Conservation (phyloP, 2,329 filamentous ascomycete genomes). For the Fusarium pseudoanthophilum region DNA sequence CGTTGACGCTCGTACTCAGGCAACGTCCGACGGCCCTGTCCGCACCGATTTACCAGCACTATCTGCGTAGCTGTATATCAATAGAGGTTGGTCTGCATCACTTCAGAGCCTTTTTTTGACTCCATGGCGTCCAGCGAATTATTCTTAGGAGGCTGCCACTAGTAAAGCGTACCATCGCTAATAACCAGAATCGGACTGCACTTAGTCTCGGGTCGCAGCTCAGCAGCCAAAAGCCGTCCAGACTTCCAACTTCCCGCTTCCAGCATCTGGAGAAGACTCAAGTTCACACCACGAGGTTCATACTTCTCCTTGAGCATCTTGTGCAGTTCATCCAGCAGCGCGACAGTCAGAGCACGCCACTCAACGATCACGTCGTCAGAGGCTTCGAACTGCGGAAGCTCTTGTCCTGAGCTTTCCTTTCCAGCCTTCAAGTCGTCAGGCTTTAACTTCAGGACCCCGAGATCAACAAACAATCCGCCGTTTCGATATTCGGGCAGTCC, state of each 20-base stretch:
- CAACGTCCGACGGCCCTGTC: too few species aligned
- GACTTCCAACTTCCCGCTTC: slow-evolving; percentile 70
- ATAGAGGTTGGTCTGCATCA: too few species aligned
- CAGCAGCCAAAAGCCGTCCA: slow-evolving; percentile 82
- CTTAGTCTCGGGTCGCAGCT: slow-evolving; percentile 81
- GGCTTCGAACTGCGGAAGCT: slow-evolving; percentile 62
- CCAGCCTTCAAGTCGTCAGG: slow-evolving; percentile 54
- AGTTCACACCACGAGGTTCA: slow-evolving; percentile 38
- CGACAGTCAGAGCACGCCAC: slow-evolving; percentile 69
- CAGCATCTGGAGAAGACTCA: slow-evolving; percentile 62
- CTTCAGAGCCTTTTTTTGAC: rapidly evolving
- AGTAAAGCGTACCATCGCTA: slow-evolving; percentile 30
- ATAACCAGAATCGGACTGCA: slow-evolving; percentile 77
- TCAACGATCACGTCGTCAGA: slow-evolving; percentile 69
- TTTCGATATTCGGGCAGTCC: slow-evolving; percentile 79
- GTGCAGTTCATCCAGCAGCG: slow-evolving; percentile 63
- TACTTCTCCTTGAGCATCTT: slow-evolving; percentile 43
- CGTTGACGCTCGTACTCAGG: too few species aligned
- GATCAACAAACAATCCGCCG: slow-evolving; percentile 73
- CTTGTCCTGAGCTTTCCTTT: slow-evolving; percentile 53
- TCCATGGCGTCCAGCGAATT: not conserved
- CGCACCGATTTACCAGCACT: too few species aligned
- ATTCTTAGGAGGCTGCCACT: not conserved
- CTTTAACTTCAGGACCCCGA: slow-evolving; percentile 64
- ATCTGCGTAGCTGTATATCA: too few species aligned